phyloP scores from a whole-genome alignment of 129 eudicot genomes.

The Centrapalus pauciflorus region DNA sequence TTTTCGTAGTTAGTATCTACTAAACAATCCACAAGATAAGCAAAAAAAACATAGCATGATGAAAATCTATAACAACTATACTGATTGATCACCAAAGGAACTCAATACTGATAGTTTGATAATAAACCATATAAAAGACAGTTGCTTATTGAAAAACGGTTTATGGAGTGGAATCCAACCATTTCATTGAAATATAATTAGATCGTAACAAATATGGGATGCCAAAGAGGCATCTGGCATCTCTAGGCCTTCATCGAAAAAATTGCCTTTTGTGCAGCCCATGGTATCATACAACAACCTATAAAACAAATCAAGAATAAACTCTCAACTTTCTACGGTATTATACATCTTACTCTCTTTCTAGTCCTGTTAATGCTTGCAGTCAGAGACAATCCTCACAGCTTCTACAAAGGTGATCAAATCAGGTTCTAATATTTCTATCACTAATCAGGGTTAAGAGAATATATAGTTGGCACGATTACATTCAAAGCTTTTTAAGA shows the following conservation, averaged over 20 bases:
- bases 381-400: background rate
- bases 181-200: too few relatives aligned
- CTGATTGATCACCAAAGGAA: background rate
- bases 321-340: background rate
- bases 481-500: background rate
- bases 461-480: background rate
- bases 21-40: background rate
- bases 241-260: background rate
- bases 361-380: background rate
- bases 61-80: background rate
- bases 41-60: background rate
- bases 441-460: background rate
- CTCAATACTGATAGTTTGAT: background rate
- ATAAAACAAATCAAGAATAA: background rate
- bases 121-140: background rate
- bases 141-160: background rate
- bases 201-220: too few relatives aligned
- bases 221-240: background rate
- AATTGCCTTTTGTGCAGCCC: background rate
- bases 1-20: slow-evolving; percentile 5
- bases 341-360: background rate
- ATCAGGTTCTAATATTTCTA: background rate
- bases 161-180: background rate
- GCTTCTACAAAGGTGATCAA: background rate
- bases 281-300: background rate